These are phyloP conservation scores for Cercophora samala DNA, from an alignment of 495 filamentous ascomycete species.

Conservation along the genomic window DNA sequence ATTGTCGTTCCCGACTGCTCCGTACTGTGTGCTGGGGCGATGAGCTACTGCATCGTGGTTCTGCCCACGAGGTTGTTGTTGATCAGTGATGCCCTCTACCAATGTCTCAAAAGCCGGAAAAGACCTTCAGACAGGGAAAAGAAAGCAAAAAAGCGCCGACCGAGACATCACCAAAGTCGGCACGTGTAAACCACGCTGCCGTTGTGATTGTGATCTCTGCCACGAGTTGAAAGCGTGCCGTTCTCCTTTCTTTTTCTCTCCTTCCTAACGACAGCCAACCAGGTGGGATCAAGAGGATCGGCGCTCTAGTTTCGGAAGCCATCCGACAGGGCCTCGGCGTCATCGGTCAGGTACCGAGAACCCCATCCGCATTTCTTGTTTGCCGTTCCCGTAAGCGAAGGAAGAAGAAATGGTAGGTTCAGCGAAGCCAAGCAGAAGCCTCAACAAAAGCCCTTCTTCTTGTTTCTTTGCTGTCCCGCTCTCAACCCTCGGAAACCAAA, in stretches of 20 bases:
- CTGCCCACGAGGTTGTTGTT: background rate
- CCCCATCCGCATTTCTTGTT: background rate
- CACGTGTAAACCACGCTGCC: slow-evolving; percentile 3
- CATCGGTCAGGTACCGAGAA: slow-evolving; percentile 3
- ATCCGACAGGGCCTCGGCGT: slow-evolving; percentile 17
- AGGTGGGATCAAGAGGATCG: slow-evolving; percentile 4
- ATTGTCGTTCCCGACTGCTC: background rate
- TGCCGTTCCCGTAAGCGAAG: background rate
- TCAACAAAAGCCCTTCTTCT: background rate
- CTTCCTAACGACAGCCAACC: background rate
- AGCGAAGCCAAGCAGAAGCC: background rate
- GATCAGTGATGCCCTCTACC: background rate
- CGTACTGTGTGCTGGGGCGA: background rate
- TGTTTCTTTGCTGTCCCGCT: background rate
- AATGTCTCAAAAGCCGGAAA: slow-evolving; percentile 1
- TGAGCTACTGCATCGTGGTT: background rate
- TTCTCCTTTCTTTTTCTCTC: background rate
- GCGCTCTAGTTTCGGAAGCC: slow-evolving; percentile 16
- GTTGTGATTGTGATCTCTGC: slow-evolving; percentile 1
- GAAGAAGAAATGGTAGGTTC: background rate
- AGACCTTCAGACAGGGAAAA: background rate
- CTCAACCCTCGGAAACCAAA: slow-evolving; percentile 1
- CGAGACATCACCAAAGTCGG: background rate
- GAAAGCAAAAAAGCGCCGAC: slow-evolving; percentile 6
- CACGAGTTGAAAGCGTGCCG: background rate